phyloP scores from a whole-genome alignment of 1,284 basidiomycete genomes.

The Cryptococcus sp. region DNA sequence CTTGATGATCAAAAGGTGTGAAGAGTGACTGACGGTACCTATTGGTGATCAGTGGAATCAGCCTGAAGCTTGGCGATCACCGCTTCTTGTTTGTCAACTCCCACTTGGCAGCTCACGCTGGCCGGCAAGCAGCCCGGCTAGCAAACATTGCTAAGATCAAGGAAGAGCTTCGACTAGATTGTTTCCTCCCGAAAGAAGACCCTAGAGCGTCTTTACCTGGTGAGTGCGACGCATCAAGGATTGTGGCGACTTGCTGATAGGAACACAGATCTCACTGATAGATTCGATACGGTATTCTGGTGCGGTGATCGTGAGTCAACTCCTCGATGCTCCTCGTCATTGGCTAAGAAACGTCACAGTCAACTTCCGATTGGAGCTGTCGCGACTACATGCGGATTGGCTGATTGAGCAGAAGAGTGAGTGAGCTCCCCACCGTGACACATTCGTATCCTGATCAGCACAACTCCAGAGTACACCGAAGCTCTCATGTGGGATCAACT shows the following conservation, averaged over 20 bases:
- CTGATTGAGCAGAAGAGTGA: conserved; percentile 56
- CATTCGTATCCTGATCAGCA: conserved; percentile 1
- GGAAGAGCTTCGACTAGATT: conserved; percentile 57
- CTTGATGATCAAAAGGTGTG: too few relatives aligned
- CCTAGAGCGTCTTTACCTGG: conserved; percentile 27
- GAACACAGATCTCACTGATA: conserved; percentile 55
- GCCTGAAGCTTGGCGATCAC: conserved; percentile 57
- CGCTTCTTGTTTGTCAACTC: conserved; percentile 61
- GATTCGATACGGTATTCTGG: conserved; percentile 60
- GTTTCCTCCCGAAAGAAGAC: conserved; percentile 54
- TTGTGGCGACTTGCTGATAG: neutral
- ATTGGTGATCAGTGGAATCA: conserved; percentile 51
- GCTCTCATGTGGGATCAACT: conserved; percentile 61
- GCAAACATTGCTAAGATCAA: conserved; percentile 58
- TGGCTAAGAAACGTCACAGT: conserved; percentile 25
- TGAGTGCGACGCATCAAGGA: conserved; percentile 3
- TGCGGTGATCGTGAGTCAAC: conserved; percentile 53
- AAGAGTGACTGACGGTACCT: too few relatives aligned
- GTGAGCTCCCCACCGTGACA: neutral
- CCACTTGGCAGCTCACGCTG: conserved; percentile 59
- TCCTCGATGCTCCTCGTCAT: neutral
- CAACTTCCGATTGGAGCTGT: conserved; percentile 60
- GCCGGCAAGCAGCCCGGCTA: conserved; percentile 45
- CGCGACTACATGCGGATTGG: conserved; percentile 59
- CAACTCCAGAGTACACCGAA: conserved; percentile 45